These are phyloP conservation scores for Capsella bursapastoris DNA, from an alignment of 345 rosid species.

Conservation along the genomic window DNA sequence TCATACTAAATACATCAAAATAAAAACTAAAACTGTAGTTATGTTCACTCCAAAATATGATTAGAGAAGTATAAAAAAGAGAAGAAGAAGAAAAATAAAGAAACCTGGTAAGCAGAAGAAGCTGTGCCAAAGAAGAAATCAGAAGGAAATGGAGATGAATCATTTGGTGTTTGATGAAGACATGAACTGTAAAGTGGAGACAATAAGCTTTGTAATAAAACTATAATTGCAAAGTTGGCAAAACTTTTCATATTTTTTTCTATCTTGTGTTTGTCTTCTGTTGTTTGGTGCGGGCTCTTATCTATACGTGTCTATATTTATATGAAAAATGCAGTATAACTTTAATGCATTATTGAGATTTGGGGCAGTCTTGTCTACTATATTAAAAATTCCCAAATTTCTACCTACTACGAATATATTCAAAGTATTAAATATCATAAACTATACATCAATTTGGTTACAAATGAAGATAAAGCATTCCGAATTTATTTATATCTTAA, in stretches of 20 bases:
- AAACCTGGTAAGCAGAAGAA: slow-evolving; percentile 80
- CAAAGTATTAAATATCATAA: slow-evolving; percentile 7
- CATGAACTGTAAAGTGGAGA: slow-evolving; percentile 24
- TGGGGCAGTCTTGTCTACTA: slow-evolving; percentile 30
- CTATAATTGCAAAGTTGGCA: slow-evolving; percentile 8
- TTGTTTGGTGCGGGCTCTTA: neutral
- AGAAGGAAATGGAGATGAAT: slow-evolving; percentile 49
- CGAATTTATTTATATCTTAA: neutral
- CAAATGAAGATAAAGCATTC: neutral
- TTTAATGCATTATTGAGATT: slow-evolving; percentile 19
- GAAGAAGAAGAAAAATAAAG: neutral
- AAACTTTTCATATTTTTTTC: slow-evolving; percentile 19
- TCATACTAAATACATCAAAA: slow-evolving; percentile 49
- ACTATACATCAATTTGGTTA: slow-evolving; percentile 15
- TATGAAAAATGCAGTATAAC: neutral
- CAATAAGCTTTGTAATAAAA: slow-evolving; percentile 33
- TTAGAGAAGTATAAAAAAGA: neutral
- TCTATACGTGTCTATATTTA: slow-evolving; percentile 35
- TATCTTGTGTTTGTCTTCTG: neutral
- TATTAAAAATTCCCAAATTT: slow-evolving; percentile 3
- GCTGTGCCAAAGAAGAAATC: slow-evolving; percentile 82
- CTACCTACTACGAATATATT: slow-evolving; percentile 26
- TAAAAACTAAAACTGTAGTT: neutral
- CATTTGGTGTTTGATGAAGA: slow-evolving; percentile 18
- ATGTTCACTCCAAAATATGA: neutral